Conservation (phyloP, 2,329 filamentous ascomycete species). For the Fusarium sp. region DNA sequence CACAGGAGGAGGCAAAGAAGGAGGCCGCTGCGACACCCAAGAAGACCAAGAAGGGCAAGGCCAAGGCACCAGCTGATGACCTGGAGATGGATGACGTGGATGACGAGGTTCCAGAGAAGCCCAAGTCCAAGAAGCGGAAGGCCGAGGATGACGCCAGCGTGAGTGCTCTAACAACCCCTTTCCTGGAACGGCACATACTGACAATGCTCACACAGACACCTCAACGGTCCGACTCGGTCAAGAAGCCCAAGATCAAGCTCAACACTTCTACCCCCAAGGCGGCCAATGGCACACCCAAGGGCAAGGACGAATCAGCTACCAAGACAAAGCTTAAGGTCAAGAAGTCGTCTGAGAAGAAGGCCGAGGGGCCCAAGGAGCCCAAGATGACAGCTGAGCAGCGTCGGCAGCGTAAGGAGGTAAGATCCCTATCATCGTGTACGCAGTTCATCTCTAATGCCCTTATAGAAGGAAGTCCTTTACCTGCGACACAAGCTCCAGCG, state of each 20-base stretch:
- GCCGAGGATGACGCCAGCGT: conserved; percentile 79
- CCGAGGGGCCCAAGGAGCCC: conserved; percentile 64
- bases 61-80: conserved; percentile 67
- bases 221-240: conserved; percentile 71
- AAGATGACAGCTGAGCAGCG: conserved; percentile 71
- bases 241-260: conserved; percentile 76
- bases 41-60: conserved; percentile 60
- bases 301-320: conserved; percentile 63
- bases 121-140: conserved; percentile 82
- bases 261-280: conserved; percentile 59
- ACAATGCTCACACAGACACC: conserved; percentile 59
- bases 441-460: conserved; percentile 48
- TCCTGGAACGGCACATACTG: conserved; percentile 16
- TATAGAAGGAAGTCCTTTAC: conserved; percentile 84
- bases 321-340: conserved; percentile 69
- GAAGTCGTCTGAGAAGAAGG: conserved; percentile 69
- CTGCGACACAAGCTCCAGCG: conserved; percentile 95
- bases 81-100: conserved; percentile 73
- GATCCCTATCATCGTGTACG: conserved; percentile 4
- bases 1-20: conserved; percentile 62
- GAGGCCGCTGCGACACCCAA: conserved; percentile 56
- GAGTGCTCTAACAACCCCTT: conserved; percentile 26
- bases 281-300: conserved; percentile 55
- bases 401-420: conserved; percentile 69
- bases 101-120: conserved; percentile 69